Evolutionary conservation across 1,139 yeast genomes (phyloP), one percentile per base, ranked within the genome.

Genomic region (Debaryomyces sp.): DNA sequence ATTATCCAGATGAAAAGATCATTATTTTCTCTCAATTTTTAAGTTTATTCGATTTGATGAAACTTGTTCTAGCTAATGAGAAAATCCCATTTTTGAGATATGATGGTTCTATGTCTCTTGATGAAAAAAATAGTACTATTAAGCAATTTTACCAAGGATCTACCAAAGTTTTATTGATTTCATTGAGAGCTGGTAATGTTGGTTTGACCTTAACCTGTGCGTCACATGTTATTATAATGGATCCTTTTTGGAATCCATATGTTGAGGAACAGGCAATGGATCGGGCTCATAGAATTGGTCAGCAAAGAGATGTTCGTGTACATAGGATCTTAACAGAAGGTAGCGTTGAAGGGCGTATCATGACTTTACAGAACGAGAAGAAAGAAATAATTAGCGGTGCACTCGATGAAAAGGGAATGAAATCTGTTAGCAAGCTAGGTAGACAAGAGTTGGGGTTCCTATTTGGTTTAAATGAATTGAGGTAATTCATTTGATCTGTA

Each of bases 231-330:
- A 82, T 92, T 45, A 80, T 92, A 10, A 80, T 89, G 75, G 98
- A 92, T 64, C 97, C 97, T 13, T 92, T 90, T 63, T 92, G 98
- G 98, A 92, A 92, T 62, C 98, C 97, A 1, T 92, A 80, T 66
- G 96, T 92, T 3, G 98, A 92, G 67, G 96, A 89, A 43, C 98
- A 92, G 68, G 98, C 98, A 0, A 90, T 89, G 80, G 97, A 90
- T 65, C 81, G 99, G 56, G 96, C 95, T 6, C 94, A 94, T 68
- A 81, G 99, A 66, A 89, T 92, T 56, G 97, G 97, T 6, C 99
- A 92, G 68, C 79, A 80, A 30, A 75, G 82, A 49, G 85, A 84
- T 39, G 98, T 92, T 12, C 73, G 67, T 54, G 89, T 92, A 22
- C 86, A 91, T 65, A 77, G 90, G 55, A 68, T 92, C 18, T 77